These are phyloP conservation scores for fission yeast (Schizosaccharomyces pombe) DNA, from an alignment of 805 yeast species.

Conservation along the genomic window ASM294v3 CU329670.1:4794001-4794500, in stretches of 20 bases:
- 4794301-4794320: conserved; percentile 25
- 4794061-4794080: conserved; percentile 37
- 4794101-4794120: conserved; percentile 60
- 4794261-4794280: conserved; percentile 12
- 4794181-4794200: conserved; percentile 15
- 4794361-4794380: conserved; percentile 49
- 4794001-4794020: conserved; percentile 39
- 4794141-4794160: conserved; percentile 29
- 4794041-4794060: conserved; percentile 37
- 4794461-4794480: conserved; percentile 9
- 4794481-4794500: conserved; percentile 31
- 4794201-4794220: conserved; percentile 19
- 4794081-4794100: conserved; percentile 34
- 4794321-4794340: conserved; percentile 36
- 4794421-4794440: conserved; percentile 60
- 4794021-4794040: conserved; percentile 40
- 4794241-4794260: conserved; percentile 32
- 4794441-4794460: conserved; percentile 71
- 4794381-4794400: conserved; percentile 42
- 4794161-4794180: conserved; percentile 18
- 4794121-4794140: conserved; percentile 30
- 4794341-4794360: conserved; percentile 31
- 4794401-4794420: conserved; percentile 39
- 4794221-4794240: conserved; percentile 17
- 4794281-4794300: conserved; percentile 5